Conservation (phyloP, 306 rosid genomes). For the Boehmeria nivea region DNA sequence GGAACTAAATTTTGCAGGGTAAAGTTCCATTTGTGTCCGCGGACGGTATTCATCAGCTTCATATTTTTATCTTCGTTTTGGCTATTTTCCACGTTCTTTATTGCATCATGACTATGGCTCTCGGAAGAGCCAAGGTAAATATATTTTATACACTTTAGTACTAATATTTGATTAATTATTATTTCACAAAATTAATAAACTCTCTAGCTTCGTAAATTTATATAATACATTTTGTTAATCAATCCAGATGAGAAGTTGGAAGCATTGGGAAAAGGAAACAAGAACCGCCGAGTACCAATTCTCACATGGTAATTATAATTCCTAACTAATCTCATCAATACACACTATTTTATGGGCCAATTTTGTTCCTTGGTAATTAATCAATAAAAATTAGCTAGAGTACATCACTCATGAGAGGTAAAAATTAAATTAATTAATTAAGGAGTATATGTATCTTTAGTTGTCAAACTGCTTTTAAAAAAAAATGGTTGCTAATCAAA, state of each 20-base stretch:
- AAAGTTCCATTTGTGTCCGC: constrained; percentile 58
- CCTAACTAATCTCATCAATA: too few species aligned
- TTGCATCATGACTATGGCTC: constrained; percentile 61
- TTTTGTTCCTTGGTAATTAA: too few species aligned
- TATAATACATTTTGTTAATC: not conserved
- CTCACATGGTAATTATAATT: constrained; percentile 58
- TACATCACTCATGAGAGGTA: too few species aligned
- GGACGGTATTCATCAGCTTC: constrained; percentile 76
- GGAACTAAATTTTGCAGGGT: constrained; percentile 31
- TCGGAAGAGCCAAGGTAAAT: constrained; percentile 67
- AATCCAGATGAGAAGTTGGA: constrained; percentile 84
- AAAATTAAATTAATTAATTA: too few species aligned
- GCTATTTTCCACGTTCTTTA: constrained; percentile 66
- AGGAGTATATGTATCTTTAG: too few species aligned
- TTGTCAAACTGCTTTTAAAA: too few species aligned
- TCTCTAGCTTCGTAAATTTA: too few species aligned
- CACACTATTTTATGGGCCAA: too few species aligned
- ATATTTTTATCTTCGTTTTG: constrained; percentile 71
- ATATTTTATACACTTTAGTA: too few species aligned
- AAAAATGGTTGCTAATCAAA: too few species aligned
- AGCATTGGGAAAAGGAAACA: constrained; percentile 81
- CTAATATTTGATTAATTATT: not conserved
- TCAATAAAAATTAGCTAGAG: too few species aligned
- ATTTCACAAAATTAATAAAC: not conserved
- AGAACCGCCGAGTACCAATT: constrained; percentile 72